Evolutionary conservation across 1,139 yeast species (phyloP).

Genomic region (Magnusiomyces fungicola): DNA sequence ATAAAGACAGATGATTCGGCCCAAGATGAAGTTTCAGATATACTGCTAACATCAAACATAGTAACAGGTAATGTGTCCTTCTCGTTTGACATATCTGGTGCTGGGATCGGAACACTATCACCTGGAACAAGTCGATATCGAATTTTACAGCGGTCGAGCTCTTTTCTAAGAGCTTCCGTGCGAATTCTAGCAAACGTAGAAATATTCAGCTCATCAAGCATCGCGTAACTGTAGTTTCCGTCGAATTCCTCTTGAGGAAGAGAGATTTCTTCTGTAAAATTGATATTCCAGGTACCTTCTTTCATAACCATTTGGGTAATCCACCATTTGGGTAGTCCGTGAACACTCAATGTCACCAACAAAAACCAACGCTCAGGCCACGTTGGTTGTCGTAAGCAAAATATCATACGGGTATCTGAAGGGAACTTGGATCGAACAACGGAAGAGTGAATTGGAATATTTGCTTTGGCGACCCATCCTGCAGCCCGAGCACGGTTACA

Average conservation of each 20-base stretch:
- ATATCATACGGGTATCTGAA: conserved; percentile 21
- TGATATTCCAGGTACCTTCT: conserved; percentile 26
- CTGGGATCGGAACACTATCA: conserved; percentile 18
- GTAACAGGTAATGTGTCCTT: conserved; percentile 1
- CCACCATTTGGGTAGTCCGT: conserved; percentile 27
- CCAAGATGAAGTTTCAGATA: conserved; percentile 21
- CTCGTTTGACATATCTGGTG: conserved; percentile 15
- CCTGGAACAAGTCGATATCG: conserved; percentile 22
- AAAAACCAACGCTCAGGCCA: conserved; percentile 35
- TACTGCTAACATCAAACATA: conserved; percentile 16
- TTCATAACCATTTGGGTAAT: conserved; percentile 27
- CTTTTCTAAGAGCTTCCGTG: conserved; percentile 24
- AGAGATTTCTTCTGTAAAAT: conserved; percentile 24
- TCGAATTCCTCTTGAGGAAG: conserved; percentile 18
- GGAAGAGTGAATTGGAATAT: conserved; percentile 22
- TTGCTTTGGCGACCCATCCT: conserved; percentile 31
- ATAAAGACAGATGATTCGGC: conserved; percentile 23
- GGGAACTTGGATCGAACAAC: conserved; percentile 24
- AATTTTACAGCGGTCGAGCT: conserved; percentile 22
- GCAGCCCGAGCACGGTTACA: conserved; percentile 28
- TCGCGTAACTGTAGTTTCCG: conserved; percentile 17
- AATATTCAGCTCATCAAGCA: conserved; percentile 23
- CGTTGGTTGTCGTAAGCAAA: conserved; percentile 28
- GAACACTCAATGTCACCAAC: conserved; percentile 26
- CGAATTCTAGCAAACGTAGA: conserved; percentile 26